Conservation (phyloP, 2,329 filamentous ascomycete genomes). For the Lachnellula arida region DNA sequence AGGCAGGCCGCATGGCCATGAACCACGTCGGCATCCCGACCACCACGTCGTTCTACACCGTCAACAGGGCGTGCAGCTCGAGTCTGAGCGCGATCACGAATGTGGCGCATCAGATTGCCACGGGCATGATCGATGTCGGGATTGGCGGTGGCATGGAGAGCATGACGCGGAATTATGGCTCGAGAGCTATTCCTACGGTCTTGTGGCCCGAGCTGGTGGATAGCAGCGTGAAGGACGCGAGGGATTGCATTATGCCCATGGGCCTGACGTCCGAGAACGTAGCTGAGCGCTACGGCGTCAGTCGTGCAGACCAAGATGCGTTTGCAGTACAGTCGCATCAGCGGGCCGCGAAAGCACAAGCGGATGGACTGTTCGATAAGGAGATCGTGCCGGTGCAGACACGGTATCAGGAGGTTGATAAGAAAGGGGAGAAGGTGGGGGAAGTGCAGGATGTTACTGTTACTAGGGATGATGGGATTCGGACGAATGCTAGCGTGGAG, state of each 20-base stretch:
- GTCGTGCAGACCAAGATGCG: conserved; percentile 71
- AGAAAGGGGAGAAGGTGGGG: conserved; percentile 51
- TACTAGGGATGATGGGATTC: conserved; percentile 76
- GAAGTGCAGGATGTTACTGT: conserved; percentile 61
- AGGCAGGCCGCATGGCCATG: conserved; percentile 86
- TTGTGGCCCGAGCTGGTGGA: conserved; percentile 71
- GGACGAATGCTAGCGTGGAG: conserved; percentile 62
- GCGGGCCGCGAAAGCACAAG: conserved; percentile 67
- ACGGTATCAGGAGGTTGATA: conserved; percentile 59
- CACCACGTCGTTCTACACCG: conserved; percentile 73
- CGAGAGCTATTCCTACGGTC: conserved; percentile 75
- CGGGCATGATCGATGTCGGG: conserved; percentile 66
- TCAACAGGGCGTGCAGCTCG: conserved; percentile 82
- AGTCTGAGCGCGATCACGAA: conserved; percentile 72
- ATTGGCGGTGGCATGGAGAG: conserved; percentile 92
- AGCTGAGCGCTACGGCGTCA: conserved; percentile 69
- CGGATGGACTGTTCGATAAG: conserved; percentile 62
- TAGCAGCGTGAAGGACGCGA: conserved; percentile 60
- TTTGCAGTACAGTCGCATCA: conserved; percentile 73
- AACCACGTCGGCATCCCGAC: conserved; percentile 75
- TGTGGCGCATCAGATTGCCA: conserved; percentile 70
- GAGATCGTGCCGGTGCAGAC: conserved; percentile 82
- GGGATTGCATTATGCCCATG: conserved; percentile 93
- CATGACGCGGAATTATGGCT: conserved; percentile 90
- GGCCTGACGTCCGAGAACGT: conserved; percentile 88